Conservation (phyloP, 192 early-diverging fungal genomes). For the Backusella circina region DNA sequence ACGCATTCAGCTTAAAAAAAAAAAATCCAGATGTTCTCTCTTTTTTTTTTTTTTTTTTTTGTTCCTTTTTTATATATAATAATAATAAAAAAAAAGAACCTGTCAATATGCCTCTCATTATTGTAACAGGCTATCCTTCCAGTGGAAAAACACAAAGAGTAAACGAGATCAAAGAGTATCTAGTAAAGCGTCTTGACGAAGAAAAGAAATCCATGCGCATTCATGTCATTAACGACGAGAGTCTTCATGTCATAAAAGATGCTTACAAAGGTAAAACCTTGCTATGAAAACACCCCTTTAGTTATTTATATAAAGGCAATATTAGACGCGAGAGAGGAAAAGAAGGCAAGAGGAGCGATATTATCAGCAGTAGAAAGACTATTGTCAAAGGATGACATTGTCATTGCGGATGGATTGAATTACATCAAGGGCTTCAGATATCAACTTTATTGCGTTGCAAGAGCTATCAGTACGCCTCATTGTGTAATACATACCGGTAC, state of each 20-base stretch:
- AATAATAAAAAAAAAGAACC: no score
- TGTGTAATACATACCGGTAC: slow-evolving; percentile 76
- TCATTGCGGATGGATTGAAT: slow-evolving; percentile 93
- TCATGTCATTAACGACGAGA: slow-evolving; percentile 78
- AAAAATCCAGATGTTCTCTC: no score
- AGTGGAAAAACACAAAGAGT: slow-evolving; percentile 90
- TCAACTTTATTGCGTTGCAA: slow-evolving; percentile 89
- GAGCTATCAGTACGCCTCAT: slow-evolving; percentile 81
- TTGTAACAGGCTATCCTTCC: slow-evolving; percentile 83
- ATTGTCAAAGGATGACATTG: slow-evolving; percentile 77
- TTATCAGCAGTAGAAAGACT: slow-evolving; percentile 88
- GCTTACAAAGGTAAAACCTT: slow-evolving; percentile 59
- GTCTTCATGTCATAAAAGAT: slow-evolving; percentile 52
- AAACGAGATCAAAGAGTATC: slow-evolving; percentile 57
- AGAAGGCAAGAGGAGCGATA: slow-evolving; percentile 79
- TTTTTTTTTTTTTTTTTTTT: no score
- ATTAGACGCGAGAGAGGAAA: slow-evolving; percentile 63
- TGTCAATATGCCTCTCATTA: slow-evolving; percentile 82
- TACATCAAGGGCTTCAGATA: slow-evolving; percentile 99
- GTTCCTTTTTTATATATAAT: no score
- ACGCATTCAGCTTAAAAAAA: no score
- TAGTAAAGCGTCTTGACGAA: slow-evolving; percentile 39
- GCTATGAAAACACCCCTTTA: slow-evolving; percentile 3
- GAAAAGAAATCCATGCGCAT: slow-evolving; percentile 43
- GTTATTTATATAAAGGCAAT: background rate